A percentile compares a stretch with the other conserved stretches of the same genome.
Conservation (phyloP, 257 asterid species). For the Penstemon davidsonii region DNA sequence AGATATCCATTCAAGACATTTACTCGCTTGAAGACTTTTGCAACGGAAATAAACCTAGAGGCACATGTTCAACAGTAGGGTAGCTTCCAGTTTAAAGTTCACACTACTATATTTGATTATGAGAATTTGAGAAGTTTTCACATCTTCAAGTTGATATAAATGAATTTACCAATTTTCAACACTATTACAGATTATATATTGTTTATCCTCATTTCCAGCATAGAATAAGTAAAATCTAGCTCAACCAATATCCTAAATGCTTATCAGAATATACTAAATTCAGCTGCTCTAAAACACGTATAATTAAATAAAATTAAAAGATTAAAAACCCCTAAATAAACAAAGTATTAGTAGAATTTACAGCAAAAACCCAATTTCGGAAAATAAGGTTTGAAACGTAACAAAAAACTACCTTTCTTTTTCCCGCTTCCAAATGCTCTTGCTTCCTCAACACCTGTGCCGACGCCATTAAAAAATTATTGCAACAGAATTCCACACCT, state of each 20-base stretch:
- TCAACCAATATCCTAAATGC: no score
- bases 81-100: not conserved
- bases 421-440: conserved; percentile 81
- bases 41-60: not conserved
- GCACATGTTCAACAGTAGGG: not conserved
- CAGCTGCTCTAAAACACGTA: not conserved
- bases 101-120: no score
- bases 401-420: conserved; percentile 48
- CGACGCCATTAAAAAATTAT: conserved; percentile 66
- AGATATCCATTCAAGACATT: not conserved
- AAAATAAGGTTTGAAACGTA: conserved; percentile 3
- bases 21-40: no score
- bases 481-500: conserved; percentile 23
- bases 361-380: conserved; percentile 21
- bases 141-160: not conserved
- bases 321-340: conserved; percentile 19
- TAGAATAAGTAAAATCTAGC: no score
- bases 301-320: not conserved
- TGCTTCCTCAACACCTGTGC: conserved; percentile 74
- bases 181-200: not conserved
- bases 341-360: conserved; percentile 11
- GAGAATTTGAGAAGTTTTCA: not conserved
- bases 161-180: not conserved
- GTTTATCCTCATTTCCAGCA: no score
- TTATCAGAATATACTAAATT: no score